Evolutionary conservation across 1,284 basidiomycete genomes (phyloP).

Genomic region (Leccinum pachyderme): DNA sequence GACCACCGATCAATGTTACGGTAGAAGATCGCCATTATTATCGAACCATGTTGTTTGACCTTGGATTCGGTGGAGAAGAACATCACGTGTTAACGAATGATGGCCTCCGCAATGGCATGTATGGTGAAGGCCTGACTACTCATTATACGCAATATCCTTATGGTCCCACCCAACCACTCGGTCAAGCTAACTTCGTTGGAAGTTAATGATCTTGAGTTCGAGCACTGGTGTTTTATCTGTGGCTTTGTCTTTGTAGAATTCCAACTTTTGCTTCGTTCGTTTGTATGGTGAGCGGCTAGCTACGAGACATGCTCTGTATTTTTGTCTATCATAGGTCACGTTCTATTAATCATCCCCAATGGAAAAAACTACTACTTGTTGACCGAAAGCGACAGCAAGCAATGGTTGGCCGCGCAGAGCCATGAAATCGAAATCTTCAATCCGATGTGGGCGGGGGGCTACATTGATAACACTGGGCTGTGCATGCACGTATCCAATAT

Average conservation of each 20-base stretch:
- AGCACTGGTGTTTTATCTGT: background rate
- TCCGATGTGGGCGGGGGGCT: conserved; percentile 56
- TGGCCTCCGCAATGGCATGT: conserved; percentile 24
- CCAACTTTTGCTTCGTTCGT: background rate
- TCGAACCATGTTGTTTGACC: conserved; percentile 66
- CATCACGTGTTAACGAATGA: conserved; percentile 26
- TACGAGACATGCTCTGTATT: conserved; percentile 22
- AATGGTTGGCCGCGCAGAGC: conserved; percentile 53
- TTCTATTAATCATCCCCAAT: conserved; percentile 44
- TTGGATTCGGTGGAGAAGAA: conserved; percentile 56
- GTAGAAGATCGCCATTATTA: conserved; percentile 63
- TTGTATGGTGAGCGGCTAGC: conserved; percentile 14
- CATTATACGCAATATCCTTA: conserved; percentile 35
- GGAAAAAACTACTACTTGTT: conserved; percentile 49
- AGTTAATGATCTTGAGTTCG: conserved; percentile 10
- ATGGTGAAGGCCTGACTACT: conserved; percentile 26
- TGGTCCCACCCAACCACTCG: conserved; percentile 25
- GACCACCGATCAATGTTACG: conserved; percentile 25
- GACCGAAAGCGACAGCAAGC: conserved; percentile 64
- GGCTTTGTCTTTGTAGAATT: conserved; percentile 7
- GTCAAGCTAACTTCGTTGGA: conserved; percentile 26
- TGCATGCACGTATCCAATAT: conserved; percentile 58
- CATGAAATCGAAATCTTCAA: conserved; percentile 76
- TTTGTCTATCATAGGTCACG: background rate
- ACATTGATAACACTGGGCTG: conserved; percentile 59